Base-by-base conservation (phyloP, 805 yeast species). In the Myxozyma geophila region DNA sequence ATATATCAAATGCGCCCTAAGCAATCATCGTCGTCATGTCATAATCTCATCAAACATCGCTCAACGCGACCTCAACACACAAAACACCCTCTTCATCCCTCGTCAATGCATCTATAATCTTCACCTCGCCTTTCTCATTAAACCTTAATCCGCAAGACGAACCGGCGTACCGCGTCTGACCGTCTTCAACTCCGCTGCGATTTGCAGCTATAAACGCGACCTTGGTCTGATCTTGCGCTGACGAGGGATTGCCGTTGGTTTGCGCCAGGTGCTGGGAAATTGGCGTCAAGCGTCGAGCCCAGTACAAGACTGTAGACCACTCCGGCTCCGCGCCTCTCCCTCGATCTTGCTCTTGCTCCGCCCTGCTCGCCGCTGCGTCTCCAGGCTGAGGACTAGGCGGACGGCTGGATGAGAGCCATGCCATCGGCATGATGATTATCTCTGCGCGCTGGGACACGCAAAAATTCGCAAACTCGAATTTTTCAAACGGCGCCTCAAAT, bases 351-450 rank as follows among this genome's bases (percentile, higher is more conserved):
- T 10, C 37, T 28, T 41, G 33, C 17, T 10, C 53, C 28, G 28
- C 28, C 5, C 28, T 28, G 2, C 5, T 28, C 28, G 28, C 28
- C 28, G 28, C 28, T 13, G 35, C 66, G 7, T 36, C 61, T 10
- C 49, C 21, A n/a, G n/a, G 28, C 3, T 33, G 39, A 39, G 23
- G 21, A n/a, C 28, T n/a, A 9, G 56, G 57, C 0, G 72, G 71
- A 17, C 66, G 60, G 33, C 47, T 59, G n/a, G 68, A 51, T 21
- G 71, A 68, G 2, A 90, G 78, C 98, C 98, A 92, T 0, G 96
- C 96, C 83, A 89, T 91, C 1, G 97, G 96, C 64, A 88, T 84
- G 13, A 92, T 72, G 0, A 90, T 79, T 60, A 92, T 75, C 40
- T 83, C 80, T 0, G 84, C 83, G 10, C 78, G 71, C 50, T 85